phyloP scores from a whole-genome alignment of 192 early-diverging fungal genomes.

The Bifiguratus adelaidae region DNA sequence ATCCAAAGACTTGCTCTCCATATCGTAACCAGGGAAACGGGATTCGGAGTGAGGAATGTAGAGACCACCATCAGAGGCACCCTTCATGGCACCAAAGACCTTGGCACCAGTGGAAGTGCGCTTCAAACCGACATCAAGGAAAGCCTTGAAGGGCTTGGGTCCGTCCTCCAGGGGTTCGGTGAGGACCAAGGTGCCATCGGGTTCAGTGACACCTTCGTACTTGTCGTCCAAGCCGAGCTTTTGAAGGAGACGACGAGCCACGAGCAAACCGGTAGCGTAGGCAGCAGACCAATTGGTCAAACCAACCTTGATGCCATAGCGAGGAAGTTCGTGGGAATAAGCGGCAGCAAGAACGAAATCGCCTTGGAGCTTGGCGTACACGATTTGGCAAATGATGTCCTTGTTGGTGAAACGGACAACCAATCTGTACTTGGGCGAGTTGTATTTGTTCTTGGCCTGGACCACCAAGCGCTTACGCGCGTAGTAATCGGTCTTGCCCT shows the following conservation, averaged over 20 bases:
- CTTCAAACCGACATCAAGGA: constrained; percentile 94
- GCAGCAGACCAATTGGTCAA: constrained; percentile 99
- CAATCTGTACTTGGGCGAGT: constrained; percentile 99
- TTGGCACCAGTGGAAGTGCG: constrained; percentile 96
- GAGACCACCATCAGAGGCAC: constrained; percentile 98
- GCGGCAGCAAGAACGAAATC: constrained; percentile 92
- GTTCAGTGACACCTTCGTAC: constrained; percentile 90
- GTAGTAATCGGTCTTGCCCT: constrained; percentile 99
- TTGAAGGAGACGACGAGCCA: constrained; percentile 89
- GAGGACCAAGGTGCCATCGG: constrained; percentile 80
- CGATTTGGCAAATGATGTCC: constrained; percentile 93
- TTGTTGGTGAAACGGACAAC: constrained; percentile 99
- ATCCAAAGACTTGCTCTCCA: constrained; percentile 78
- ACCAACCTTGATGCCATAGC: constrained; percentile 94
- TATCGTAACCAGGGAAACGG: constrained; percentile 96
- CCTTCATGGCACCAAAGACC: constrained; percentile 97
- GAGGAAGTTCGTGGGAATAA: constrained; percentile 94
- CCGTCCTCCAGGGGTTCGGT: constrained; percentile 87
- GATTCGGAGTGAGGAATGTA: constrained; percentile 92
- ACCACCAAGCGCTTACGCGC: constrained; percentile 96
- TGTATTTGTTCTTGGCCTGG: constrained; percentile 99
- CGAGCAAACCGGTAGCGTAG: constrained; percentile 95
- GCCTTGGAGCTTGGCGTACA: constrained; percentile 97
- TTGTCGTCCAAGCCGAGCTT: constrained; percentile 93
- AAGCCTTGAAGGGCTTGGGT: constrained; percentile 95